Conservation (phyloP, 208 protist genomes). For the Trypanosoma boissoni region DNA sequence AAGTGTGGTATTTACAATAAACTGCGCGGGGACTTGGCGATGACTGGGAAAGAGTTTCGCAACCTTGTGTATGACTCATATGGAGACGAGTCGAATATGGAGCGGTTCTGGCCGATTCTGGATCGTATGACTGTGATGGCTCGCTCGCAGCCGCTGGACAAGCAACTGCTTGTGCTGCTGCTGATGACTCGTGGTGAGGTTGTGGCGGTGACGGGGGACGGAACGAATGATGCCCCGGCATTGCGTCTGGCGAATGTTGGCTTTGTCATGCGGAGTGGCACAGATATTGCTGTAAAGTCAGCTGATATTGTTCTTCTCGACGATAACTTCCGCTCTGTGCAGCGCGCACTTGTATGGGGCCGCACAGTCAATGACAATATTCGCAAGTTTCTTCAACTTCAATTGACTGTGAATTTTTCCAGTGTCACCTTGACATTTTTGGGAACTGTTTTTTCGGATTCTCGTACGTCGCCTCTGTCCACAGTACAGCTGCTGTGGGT, state of each 20-base stretch:
- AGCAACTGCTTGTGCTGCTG: conserved; percentile 86
- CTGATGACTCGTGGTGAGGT: conserved; percentile 77
- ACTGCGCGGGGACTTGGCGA: conserved; percentile 60
- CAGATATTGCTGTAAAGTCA: conserved; percentile 94
- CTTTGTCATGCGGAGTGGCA: conserved; percentile 97
- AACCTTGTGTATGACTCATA: conserved; percentile 70
- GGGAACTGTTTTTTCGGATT: conserved; percentile 72
- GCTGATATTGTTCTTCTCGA: conserved; percentile 95
- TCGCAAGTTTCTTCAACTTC: conserved; percentile 98
- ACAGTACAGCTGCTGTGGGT: conserved; percentile 98
- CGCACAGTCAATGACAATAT: conserved; percentile 90
- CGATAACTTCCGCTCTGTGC: conserved; percentile 98
- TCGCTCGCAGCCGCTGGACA: conserved; percentile 84
- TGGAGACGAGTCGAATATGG: conserved; percentile 68
- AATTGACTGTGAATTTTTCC: conserved; percentile 97
- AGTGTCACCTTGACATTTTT: conserved; percentile 94
- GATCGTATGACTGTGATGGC: conserved; percentile 87
- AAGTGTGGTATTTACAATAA: conserved; percentile 91
- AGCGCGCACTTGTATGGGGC: conserved; percentile 93
- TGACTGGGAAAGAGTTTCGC: conserved; percentile 91
- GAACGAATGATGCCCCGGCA: conserved; percentile 97
- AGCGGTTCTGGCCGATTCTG: conserved; percentile 68
- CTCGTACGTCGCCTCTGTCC: conserved; percentile 74
- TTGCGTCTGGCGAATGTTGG: conserved; percentile 96
- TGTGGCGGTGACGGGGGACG: conserved; percentile 93